Base-by-base conservation (phyloP, 495 filamentous ascomycete species). In the Penicillium coprophilum region DNA sequence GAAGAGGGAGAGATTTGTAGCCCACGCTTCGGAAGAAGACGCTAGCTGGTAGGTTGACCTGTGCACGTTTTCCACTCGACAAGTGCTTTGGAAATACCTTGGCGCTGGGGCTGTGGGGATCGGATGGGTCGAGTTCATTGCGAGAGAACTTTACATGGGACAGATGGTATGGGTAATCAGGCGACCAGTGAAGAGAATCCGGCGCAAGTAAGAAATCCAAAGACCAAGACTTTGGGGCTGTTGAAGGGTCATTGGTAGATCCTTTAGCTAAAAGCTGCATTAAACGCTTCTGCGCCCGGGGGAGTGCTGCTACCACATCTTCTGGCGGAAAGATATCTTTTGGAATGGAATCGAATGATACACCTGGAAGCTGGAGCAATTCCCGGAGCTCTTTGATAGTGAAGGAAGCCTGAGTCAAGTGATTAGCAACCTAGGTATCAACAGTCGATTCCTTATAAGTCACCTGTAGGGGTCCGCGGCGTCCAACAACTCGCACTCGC, bases 321-420 rank as follows among this genome's bases (percentile, higher is more conserved):
- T 76, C 69, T 6, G 78, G 74, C 12, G 91, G 86, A 27, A 92
- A 72, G 0, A 95, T 73, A 5, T 81, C 74, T 23, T 72, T 63
- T 49, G 88, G 81, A 27, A 93, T 77, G 8, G 86, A 82, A 39
- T 86, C 82, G 60, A 96, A 94, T 19, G 78, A 77, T 4, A 96
- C 87, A 1, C 68, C 70, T 2, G 83, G 83, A n/a, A 97, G 78
- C 34, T 89, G 86, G 61, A 96, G 82, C 1, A 97, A 76, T 66
- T 97, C 94, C 4, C 94, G 85, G 2, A 90, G 70, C 69, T 98
- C 94, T 69, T 96, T 97, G 58, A 95, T 93, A 0, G 95, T 96
- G 67, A 96, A 97, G 0, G 94, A 80, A 12, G 90, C 92, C 85
- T 93, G 59, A n/a, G 24, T 6, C 34, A 47, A 38, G 40, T 43